Base-by-base conservation (phyloP, 2,329 filamentous ascomycete species). In the Lachnellula occidentalis region DNA sequence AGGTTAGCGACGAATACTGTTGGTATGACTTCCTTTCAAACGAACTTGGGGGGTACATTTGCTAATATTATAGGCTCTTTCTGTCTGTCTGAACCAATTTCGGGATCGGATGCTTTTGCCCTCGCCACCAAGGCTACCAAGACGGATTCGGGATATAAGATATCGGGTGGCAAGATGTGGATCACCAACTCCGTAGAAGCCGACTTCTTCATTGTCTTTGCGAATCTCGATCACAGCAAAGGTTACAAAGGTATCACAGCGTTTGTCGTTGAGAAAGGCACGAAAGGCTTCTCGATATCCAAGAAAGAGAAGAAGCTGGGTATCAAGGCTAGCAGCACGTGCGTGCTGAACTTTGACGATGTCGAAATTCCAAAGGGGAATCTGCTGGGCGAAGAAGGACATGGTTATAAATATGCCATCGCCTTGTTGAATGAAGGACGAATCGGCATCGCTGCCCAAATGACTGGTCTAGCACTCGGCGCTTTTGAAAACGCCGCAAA, bases 241-340 rank as follows among this genome's bases (percentile, higher is more conserved):
- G 92, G 91, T 51, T 96, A 99, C 80, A 92, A 92, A 74, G 94
- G 94, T 55, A 99, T 99, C 73, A 92, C 91, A 2, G 94, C 94
- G 50, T 99, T 99, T 71, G 78, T 99, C 58, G 86, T 97, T 42
- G 92, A 96, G 74, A 96, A 96, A 78, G 86, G 79, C 67, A 88
- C 83, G 48, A 85, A 87, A 53, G 94, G 94, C 34, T 96, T 99
- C 78, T 86, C 83, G 58, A 95, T 99, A 67, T 91, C 94, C 41
- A 99, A 99, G 83, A 99, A 99, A 79, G 94, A 99, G 80, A 97
- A 97, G 87, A 99, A 99, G 79, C 85, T 99, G 48, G 94, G 94
- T 56, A 99, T 99, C 76, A 87, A 83, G 69, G 94, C 94, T 51
- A 95, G 89, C 75, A 95, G 89, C 76, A 99, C 94, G 34, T 99